Base-by-base conservation (phyloP, 2,329 filamentous ascomycete species). In the Mycocentrospora acerina region DNA sequence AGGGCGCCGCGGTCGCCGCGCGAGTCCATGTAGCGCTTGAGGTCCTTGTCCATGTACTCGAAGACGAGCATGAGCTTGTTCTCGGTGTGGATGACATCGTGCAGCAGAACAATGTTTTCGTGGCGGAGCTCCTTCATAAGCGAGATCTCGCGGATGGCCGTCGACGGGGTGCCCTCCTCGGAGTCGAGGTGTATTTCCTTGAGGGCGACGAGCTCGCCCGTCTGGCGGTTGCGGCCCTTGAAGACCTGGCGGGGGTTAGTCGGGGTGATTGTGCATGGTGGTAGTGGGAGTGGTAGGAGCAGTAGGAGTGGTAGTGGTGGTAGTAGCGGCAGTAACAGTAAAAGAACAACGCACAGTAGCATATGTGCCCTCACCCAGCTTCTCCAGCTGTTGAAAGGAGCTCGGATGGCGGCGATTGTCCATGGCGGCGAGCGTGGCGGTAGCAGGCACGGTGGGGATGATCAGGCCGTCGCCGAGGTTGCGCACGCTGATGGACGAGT, bases 51-150 rank as follows among this genome's bases (percentile, higher is more conserved):
- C 91, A 98, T 96, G 71, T 85, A 95, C 70, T 98, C 93, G 58
- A 98, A 98, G 8, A 98, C 93, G 27, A 98, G 83, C 93, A 98
- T 98, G 41, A 98, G 82, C 70, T 98, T 98, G 73, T 97, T 98
- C 75, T 98, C 93, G 42, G 93, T 98, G 71, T 98, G 93, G 60
- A 98, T 97, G 40, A 98, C 93, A 77, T 98, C 93, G 78, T 97
- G 89, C 4, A 98, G 83, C 42, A 86, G 88, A 58, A 98, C 90
- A 53, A 98, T 97, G 66, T 96, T 97, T 68, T 96, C 90, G 71
- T 98, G 93, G 71, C 97, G 97, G 53, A 98, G 80, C 72, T 98
- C 93, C 72, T 98, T 98, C 93, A 98, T 97, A 40, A 98, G 79
- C 1, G 90, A 96, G 60, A 98, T 98, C 71, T 98, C 93, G 61